A percentile compares a stretch with the other conserved stretches of the same genome.
phyloP scores from a whole-genome alignment of 257 asterid species.

The Rauvolfia tetraphylla region DNA sequence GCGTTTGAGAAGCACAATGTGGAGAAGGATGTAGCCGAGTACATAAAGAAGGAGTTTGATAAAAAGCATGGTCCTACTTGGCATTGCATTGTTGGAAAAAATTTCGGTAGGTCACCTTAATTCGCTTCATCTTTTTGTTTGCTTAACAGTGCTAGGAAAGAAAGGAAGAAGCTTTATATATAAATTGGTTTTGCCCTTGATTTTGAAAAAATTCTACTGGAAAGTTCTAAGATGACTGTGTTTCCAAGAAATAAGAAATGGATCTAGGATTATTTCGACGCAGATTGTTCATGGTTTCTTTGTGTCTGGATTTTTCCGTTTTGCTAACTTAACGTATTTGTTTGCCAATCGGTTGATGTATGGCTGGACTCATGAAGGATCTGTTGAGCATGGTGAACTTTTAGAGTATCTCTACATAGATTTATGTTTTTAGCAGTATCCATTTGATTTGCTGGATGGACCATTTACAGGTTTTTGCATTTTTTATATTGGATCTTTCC shows the following conservation, averaged over 20 bases:
- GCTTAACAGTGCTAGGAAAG: neutral
- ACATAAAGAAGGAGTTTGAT: constrained; percentile 91
- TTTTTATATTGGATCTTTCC: neutral
- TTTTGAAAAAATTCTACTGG: neutral
- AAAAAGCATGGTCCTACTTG: constrained; percentile 93
- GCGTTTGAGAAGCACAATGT: constrained; percentile 85
- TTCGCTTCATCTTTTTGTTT: neutral
- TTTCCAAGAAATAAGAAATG: neutral
- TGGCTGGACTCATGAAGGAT: neutral
- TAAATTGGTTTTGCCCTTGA: neutral
- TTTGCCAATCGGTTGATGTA: neutral
- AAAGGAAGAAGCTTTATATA: neutral
- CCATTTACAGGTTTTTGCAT: neutral
- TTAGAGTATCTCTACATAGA: too few species aligned
- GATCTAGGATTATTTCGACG: constrained; percentile 5
- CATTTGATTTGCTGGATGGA: neutral
- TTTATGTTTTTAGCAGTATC: too few species aligned
- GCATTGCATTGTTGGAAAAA: constrained; percentile 99
- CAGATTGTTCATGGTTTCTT: neutral
- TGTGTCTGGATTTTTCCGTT: neutral
- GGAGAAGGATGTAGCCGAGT: constrained; percentile 97
- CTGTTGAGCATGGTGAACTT: neutral
- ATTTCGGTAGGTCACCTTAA: constrained; percentile 57
- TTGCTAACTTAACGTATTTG: neutral
- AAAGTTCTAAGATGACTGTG: neutral